Evolutionary conservation across 192 early-diverging fungal species (phyloP).

Genomic region (Umbelopsis isabellina): DNA sequence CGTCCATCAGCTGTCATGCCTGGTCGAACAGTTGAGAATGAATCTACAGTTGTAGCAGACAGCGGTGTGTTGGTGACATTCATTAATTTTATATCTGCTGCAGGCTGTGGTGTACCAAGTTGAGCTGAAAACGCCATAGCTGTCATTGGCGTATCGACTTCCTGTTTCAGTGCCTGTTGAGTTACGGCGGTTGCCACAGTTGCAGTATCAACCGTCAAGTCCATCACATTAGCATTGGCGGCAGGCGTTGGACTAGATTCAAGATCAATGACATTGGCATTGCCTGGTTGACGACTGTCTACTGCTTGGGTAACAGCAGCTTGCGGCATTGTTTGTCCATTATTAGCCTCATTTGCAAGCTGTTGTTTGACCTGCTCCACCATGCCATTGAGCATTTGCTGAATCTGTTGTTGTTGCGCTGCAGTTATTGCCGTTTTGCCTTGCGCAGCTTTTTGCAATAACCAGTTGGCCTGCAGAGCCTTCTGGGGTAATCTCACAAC

Average conservation of each 20-base stretch:
- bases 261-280: constrained; percentile 1
- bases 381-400: constrained; percentile 25
- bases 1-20: constrained; percentile 20
- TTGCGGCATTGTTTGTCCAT: constrained; percentile 17
- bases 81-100: background rate
- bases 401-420: constrained; percentile 38
- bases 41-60: background rate
- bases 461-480: constrained; percentile 36
- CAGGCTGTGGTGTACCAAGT: background rate
- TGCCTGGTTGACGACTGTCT: constrained; percentile 4
- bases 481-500: constrained; percentile 30
- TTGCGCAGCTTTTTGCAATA: constrained; percentile 29
- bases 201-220: too few species aligned
- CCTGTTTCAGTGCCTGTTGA: background rate
- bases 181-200: background rate
- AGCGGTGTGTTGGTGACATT: background rate
- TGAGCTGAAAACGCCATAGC: constrained; percentile 3
- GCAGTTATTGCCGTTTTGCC: constrained; percentile 17
- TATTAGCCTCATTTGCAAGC: constrained; percentile 19
- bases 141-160: background rate
- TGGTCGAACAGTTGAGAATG: constrained; percentile 13
- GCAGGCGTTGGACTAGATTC: background rate
- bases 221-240: too few species aligned
- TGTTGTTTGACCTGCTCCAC: constrained; percentile 30
- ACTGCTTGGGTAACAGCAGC: background rate